Evolutionary conservation across 2,329 filamentous ascomycete genomes (phyloP).

Genomic region (Talaromyces sp.): DNA sequence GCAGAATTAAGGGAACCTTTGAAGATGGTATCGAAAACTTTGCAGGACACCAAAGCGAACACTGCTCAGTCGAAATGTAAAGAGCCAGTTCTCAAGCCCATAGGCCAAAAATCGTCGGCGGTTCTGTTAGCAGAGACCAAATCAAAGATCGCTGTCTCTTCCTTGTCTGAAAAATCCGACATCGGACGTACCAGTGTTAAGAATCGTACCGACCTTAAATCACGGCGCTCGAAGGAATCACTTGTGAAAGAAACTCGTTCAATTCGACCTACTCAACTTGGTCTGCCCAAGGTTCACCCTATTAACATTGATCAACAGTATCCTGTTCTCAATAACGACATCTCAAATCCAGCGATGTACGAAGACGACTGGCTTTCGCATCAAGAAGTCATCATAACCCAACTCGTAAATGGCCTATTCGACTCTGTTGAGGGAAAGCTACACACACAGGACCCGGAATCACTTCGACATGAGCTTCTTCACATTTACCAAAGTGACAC

Average conservation of each 20-base stretch:
- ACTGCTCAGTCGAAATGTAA: not conserved
- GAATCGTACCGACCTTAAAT: not conserved
- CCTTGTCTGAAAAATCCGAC: not conserved
- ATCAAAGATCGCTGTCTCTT: not conserved
- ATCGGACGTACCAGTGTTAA: not conserved
- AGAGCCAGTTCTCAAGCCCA: not conserved
- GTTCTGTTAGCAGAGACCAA: not conserved
- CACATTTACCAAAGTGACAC: constrained; percentile 52
- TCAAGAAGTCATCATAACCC: constrained; percentile 60
- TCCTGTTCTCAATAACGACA: constrained; percentile 53
- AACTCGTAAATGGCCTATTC: constrained; percentile 58
- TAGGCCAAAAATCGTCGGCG: constrained; percentile 4
- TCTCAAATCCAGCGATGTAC: constrained; percentile 57
- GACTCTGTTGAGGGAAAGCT: constrained; percentile 29
- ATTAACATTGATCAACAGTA: constrained; percentile 39
- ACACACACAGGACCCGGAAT: constrained; percentile 25
- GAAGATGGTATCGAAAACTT: constrained; percentile 19
- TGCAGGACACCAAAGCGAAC: constrained; percentile 15
- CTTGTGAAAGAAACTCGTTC: constrained; percentile 15
- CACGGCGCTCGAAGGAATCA: not conserved
- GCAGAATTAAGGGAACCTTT: constrained; percentile 27
- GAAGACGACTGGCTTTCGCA: constrained; percentile 62
- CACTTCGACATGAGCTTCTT: constrained; percentile 50
- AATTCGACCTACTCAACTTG: constrained; percentile 28
- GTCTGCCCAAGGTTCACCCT: constrained; percentile 29